Evolutionary conservation across 768 basidiomycete species (phyloP), one percentile per base, ranked within the genome.

Genomic region (Serendipita sp.): DNA sequence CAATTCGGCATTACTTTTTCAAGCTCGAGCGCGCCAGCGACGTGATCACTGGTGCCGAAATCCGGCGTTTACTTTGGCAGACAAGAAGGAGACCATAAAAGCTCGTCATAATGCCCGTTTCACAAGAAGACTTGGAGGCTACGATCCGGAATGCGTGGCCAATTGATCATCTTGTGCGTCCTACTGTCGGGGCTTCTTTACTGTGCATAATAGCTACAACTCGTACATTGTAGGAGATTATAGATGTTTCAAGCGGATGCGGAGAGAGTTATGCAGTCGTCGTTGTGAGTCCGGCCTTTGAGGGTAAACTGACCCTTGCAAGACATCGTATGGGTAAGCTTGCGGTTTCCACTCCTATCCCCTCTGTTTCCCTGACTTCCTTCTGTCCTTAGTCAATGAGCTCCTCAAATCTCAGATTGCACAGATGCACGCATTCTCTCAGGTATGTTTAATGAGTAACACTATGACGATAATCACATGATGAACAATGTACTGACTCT

Each of bases 361-460:
- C 16, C 45, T 30, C n/a, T n/a, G 48, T 8, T n/a, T 18, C 7
- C 5, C 38, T 13, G 28, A 32, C 5, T 45, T 47, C 7, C 44
- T 24, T 24, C 51, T 37, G 11, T 54, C 28, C 63, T 2, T 66
- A 92, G 89, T 92, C 65, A 91, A 92, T 69, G 85, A 89, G 28
- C 70, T 85, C 7, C 72, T 92, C 70, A 91, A 88, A 75, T 75
- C 75, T 1, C 78, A 90, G 69, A 90, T 92, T 65, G 77, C 86
- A 0, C 81, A 86, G 65, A 85, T 92, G 80, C 89, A 92, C 69
- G 89, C 90, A 3, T 92, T 92, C 74, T 89, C 89, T 13, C 89
- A 92, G 83, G 90, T 89, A 68, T 63, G 75, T 30, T 46, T 46
- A 11, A 64, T 58, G 28, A 51, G 11, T 41, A 2, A 30, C 3